Evolutionary conservation across 306 rosid genomes (phyloP), one percentile per base, ranked within the genome.

Genomic region (Vigna mungo): DNA sequence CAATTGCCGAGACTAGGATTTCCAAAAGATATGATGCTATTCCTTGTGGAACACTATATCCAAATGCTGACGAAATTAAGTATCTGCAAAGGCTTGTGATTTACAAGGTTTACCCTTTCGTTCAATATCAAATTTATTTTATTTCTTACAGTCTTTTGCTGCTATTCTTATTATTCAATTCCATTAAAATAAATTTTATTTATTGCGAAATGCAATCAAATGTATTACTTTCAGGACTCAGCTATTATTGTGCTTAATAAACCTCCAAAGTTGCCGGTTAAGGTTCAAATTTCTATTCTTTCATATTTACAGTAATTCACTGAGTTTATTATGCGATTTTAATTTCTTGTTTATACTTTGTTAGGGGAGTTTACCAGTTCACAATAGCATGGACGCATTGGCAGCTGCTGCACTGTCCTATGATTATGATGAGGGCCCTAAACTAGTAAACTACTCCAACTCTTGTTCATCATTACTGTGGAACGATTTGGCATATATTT

Each of bases 371-470:
- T 89, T 92, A 48, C 97, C 98, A 8, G 81, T 94, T 82, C 97
- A 94, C 85, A 94, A 92, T 69, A 92, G 97, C 84, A 90, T 94
- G 97, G 98, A 94, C 67, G 97, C 97, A 6, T 85, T 94, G 89
- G 97, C 97, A 17, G 97, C 95, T 73, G 95, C 95, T n/a, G 97
- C 98, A 13, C 85, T 94, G 55, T 90, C 96, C 62, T 94, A 88
- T 82, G 95, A 90, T 72, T 72, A 88, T 68, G 87, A 92, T 17
- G 93, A 94, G 76, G 97, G 96, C 47, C 98, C 98, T 54, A 92
- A 94, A 83, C 84, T 94, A 93, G 98, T 94, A 78, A 79, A 83
- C 54, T 54, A 74, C 74, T 65, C 76, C 49, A 48, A 74, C 76
- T 65, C 78, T 68, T 78, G 4, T 51, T 32, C 15, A 75, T 81